These are phyloP conservation scores for Tilletia caries DNA, from an alignment of 1,284 basidiomycete species.

Conservation along the genomic window DNA sequence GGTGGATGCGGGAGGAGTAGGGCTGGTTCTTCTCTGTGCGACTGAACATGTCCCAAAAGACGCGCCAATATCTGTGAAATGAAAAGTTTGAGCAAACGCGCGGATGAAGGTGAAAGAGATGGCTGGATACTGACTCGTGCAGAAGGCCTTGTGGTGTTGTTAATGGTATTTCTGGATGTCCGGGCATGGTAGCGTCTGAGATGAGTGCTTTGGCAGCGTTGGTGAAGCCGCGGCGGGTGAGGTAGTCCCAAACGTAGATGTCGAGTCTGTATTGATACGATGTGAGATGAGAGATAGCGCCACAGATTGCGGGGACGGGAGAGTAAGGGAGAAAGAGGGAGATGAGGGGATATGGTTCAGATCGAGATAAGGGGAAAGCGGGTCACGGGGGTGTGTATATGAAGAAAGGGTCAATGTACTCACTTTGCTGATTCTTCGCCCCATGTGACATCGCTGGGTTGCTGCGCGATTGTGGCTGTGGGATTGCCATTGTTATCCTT, in stretches of 20 bases:
- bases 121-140: constrained; percentile 34
- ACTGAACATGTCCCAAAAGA: constrained; percentile 53
- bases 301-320: not conserved
- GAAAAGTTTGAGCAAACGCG: too few species aligned
- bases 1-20: too few species aligned
- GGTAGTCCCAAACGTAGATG: constrained; percentile 53
- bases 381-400: too few species aligned
- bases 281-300: not conserved
- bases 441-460: constrained; percentile 29
- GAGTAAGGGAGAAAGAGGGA: too few species aligned
- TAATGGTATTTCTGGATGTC: constrained; percentile 46
- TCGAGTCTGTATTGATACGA: constrained; percentile 31
- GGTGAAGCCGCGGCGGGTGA: constrained; percentile 42
- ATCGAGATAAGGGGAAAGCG: too few species aligned
- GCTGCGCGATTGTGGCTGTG: not conserved
- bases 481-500: constrained; percentile 5
- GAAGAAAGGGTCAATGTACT: too few species aligned
- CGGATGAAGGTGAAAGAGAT: not conserved
- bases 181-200: constrained; percentile 44
- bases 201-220: constrained; percentile 42
- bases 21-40: constrained; percentile 38
- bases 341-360: not conserved
- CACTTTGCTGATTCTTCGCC: constrained; percentile 46
- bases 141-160: constrained; percentile 46
- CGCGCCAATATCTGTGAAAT: constrained; percentile 41